Percentiles rank a stretch among this genome's conserved stretches.
Evolutionary conservation across 176 grass and related monocot genomes (phyloP).

Genomic region (Lolium perenne): DNA sequence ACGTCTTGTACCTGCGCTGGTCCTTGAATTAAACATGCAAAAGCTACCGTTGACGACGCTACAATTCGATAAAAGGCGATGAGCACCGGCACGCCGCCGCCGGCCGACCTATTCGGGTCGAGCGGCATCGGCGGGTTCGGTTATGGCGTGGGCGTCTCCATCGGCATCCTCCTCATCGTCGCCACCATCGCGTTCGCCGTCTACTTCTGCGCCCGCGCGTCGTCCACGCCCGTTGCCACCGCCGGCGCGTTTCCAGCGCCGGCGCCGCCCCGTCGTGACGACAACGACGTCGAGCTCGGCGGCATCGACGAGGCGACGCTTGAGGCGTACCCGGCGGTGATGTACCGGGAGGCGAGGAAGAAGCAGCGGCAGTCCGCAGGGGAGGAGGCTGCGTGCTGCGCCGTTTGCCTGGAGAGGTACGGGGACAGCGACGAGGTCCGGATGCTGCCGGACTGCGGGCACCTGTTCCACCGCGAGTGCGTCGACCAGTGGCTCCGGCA

Average conservation of each 20-base stretch:
- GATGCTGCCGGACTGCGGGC: constrained; percentile 8
- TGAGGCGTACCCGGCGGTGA: constrained; percentile 57
- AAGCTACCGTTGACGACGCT: background rate
- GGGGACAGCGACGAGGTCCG: background rate
- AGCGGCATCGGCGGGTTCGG: constrained; percentile 58
- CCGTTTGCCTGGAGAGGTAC: constrained; percentile 21
- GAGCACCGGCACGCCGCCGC: constrained; percentile 5
- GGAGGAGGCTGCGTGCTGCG: background rate
- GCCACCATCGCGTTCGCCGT: constrained; percentile 62
- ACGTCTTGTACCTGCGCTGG: background rate
- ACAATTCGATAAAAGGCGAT: background rate
- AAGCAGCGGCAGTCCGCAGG: background rate
- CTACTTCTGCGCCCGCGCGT: constrained; percentile 68
- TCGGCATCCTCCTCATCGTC: constrained; percentile 76
- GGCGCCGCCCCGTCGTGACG: background rate
- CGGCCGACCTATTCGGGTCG: constrained; percentile 48
- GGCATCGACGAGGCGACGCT: constrained; percentile 76
- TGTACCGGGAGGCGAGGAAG: constrained; percentile 52
- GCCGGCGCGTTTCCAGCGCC: background rate
- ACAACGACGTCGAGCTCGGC: constrained; percentile 29
- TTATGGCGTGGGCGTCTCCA: constrained; percentile 68
- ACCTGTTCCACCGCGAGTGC: constrained; percentile 22
- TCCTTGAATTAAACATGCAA: background rate
- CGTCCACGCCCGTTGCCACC: background rate
- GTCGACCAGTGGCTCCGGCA: background rate